Conservation (phyloP, 176 grass and related monocot species). For the Areca catechu region DNA sequence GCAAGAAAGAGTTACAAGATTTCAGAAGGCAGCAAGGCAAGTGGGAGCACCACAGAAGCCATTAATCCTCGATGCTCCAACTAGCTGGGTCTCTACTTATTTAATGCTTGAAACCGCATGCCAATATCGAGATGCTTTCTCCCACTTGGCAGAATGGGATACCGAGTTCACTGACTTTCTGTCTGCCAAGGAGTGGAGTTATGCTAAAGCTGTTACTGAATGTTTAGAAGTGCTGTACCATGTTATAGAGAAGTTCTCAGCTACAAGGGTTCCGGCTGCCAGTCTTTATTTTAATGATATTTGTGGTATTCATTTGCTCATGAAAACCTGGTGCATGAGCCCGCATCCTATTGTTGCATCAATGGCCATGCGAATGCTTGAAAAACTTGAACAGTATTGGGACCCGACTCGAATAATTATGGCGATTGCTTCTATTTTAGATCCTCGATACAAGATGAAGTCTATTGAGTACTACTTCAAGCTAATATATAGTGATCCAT, state of each 20-base stretch:
- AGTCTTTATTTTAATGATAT: constrained; percentile 97
- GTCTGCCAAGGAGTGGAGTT: constrained; percentile 64
- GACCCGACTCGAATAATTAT: constrained; percentile 60
- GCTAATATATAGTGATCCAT: constrained; percentile 63
- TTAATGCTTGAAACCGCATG: constrained; percentile 91
- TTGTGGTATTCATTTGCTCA: constrained; percentile 84
- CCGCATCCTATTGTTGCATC: constrained; percentile 64
- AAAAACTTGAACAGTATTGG: constrained; percentile 85
- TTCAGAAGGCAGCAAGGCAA: constrained; percentile 60
- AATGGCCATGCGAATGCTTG: constrained; percentile 69
- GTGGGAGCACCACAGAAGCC: constrained; percentile 53
- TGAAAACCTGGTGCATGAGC: constrained; percentile 74
- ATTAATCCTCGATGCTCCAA: constrained; percentile 65
- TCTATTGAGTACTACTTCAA: constrained; percentile 94
- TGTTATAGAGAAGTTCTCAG: constrained; percentile 72
- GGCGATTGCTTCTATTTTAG: constrained; percentile 94
- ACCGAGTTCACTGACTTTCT: constrained; percentile 44
- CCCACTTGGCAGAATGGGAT: constrained; percentile 63
- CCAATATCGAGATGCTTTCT: constrained; percentile 72
- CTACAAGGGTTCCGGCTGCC: constrained; percentile 54
- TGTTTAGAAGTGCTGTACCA: constrained; percentile 85
- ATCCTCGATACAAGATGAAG: constrained; percentile 99
- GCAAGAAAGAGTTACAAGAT: constrained; percentile 55
- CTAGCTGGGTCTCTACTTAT: constrained; percentile 66
- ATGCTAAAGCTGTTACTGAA: constrained; percentile 80